Evolutionary conservation across 1,284 basidiomycete species (phyloP), one percentile per base, ranked within the genome.

Genomic region (Trametes sp.): DNA sequence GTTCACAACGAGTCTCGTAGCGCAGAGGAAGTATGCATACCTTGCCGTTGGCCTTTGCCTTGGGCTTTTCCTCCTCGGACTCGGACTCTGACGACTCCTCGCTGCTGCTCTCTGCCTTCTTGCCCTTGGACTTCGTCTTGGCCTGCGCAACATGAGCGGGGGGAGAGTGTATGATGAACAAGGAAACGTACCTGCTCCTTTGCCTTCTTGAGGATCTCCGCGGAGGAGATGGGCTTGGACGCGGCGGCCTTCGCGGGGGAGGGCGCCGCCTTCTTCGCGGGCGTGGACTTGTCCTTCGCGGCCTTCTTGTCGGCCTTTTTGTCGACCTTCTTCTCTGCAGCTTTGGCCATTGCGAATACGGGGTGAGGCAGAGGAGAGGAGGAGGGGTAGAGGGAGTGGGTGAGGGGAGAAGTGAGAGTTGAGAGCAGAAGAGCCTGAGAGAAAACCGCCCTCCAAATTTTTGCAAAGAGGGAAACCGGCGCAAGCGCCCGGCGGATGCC

Each of bases 311-410:
- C 77, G 61, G 72, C 65, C 70, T 78, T 81, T 71, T 78, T 78
- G 56, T 70, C 70, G 52, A 53, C 71, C 65, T 80, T 80, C 73
- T 85, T 77, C 50, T 73, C 72, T 65, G 77, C 74, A 49, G 72
- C 54, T 69, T 88, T 89, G 62, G 79, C 84, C 81, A 82, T 78
- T 36, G 68, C 57, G 58, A 65, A 53, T 53, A 57, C 24, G 42
- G 56, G 24, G 44, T 35, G 44, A 51, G 49, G 56, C 48, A 57
- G 48, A 58, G 57, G 33, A 63, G 24, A 53, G 62, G 63, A 58
- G 54, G 62, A 41, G 63, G 59, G 54, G 41, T 61, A 63, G 63
- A 60, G 60, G 61, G 60, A 48, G 59, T 42, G 31, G 57, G 51
- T 28, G 58, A 58, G 49, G 46, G 50, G 57, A 64, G n/a, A 41